Percentiles rank a stretch among this genome's conserved stretches.
phyloP scores from a whole-genome alignment of 2,329 filamentous ascomycete genomes.

The Cladosporium sp. region DNA sequence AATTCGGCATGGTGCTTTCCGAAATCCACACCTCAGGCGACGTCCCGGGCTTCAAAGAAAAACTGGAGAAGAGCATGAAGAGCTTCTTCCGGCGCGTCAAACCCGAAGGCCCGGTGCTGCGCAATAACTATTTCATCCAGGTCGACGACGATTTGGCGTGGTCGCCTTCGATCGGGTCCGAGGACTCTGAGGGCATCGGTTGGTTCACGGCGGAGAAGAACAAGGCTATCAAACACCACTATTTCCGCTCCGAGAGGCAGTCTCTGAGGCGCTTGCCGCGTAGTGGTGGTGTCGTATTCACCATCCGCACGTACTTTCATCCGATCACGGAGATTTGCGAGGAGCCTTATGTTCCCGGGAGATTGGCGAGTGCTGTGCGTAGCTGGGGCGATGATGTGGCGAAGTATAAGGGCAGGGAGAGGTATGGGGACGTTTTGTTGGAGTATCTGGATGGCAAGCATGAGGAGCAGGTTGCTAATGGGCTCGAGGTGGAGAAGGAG shows the following conservation, averaged over 20 bases:
- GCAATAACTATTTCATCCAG: conserved; percentile 87
- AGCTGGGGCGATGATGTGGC: conserved; percentile 79
- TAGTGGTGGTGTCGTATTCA: conserved; percentile 58
- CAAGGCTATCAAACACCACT: conserved; percentile 67
- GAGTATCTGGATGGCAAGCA: conserved; percentile 74
- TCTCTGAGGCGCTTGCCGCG: conserved; percentile 55
- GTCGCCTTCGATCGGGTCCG: conserved; percentile 70
- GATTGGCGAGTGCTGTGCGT: conserved; percentile 71
- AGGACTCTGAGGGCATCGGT: conserved; percentile 59
- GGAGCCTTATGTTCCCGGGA: conserved; percentile 73
- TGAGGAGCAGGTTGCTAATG: conserved; percentile 64
- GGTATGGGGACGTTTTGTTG: conserved; percentile 68
- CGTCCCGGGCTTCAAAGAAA: conserved; percentile 68
- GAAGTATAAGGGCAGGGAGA: conserved; percentile 72
- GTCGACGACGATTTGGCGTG: conserved; percentile 74
- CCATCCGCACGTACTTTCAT: conserved; percentile 75
- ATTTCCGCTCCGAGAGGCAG: conserved; percentile 74
- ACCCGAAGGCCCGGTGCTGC: conserved; percentile 61
- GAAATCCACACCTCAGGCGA: conserved; percentile 76
- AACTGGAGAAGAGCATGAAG: conserved; percentile 73
- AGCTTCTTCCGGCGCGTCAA: conserved; percentile 73
- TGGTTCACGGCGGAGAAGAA: conserved; percentile 77
- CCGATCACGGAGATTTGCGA: conserved; percentile 63
- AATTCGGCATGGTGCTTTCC: conserved; percentile 72
- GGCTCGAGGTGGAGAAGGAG: conserved; percentile 53